Evolutionary conservation across 2,329 filamentous ascomycete species (phyloP).

Genomic region (Penicillium sp.): DNA sequence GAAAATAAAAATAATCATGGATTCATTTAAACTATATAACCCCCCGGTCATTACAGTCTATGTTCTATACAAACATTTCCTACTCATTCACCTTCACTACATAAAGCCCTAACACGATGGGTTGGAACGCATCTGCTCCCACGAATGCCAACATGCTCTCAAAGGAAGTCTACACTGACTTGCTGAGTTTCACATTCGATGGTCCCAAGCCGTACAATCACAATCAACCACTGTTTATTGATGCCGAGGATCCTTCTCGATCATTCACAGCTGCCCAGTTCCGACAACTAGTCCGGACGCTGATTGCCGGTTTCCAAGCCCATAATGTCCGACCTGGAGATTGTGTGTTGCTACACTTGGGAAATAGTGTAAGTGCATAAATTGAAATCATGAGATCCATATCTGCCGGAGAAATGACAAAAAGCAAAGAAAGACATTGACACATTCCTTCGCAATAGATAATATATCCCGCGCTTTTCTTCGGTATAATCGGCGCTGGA

Average conservation of each 20-base stretch:
- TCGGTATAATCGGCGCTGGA: slow-evolving; percentile 46
- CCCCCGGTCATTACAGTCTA: background rate
- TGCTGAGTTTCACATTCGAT: slow-evolving; percentile 45
- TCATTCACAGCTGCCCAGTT: slow-evolving; percentile 40
- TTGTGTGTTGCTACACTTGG: slow-evolving; percentile 45
- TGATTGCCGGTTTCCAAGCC: slow-evolving; percentile 44
- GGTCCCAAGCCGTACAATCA: slow-evolving; percentile 37
- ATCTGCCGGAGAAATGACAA: background rate
- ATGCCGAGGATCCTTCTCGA: slow-evolving; percentile 41
- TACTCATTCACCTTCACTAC: too few relatives aligned
- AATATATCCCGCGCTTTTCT: slow-evolving; percentile 41
- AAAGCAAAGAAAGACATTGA: slow-evolving; percentile 11
- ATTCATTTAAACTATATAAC: slow-evolving; percentile 4
- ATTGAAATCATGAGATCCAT: too few relatives aligned
- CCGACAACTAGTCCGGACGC: slow-evolving; percentile 34
- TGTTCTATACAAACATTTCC: background rate
- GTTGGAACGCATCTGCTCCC: background rate
- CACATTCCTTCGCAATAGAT: slow-evolving; percentile 28
- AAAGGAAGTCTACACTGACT: slow-evolving; percentile 35
- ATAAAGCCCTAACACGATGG: background rate
- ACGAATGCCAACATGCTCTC: slow-evolving; percentile 13
- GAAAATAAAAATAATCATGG: background rate
- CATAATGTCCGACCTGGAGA: slow-evolving; percentile 42
- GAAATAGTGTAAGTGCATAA: slow-evolving; percentile 40
- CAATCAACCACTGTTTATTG: slow-evolving; percentile 44